phyloP scores from a whole-genome alignment of 768 basidiomycete species.

The Pulveroboletus frians region DNA sequence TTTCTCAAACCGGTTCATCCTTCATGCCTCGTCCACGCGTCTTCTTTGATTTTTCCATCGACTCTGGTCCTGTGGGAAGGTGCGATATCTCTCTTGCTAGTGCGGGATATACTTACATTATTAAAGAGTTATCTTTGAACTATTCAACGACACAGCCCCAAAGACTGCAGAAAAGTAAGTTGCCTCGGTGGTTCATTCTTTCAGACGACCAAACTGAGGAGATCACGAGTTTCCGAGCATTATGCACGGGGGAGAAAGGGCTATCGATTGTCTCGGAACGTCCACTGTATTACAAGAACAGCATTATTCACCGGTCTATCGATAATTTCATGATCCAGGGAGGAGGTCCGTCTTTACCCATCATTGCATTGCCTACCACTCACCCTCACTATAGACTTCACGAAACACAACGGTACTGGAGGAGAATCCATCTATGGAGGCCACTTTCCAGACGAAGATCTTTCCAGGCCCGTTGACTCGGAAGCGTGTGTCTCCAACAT shows the following conservation, averaged over 20 bases:
- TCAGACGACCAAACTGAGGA: conserved; percentile 8
- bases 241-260: conserved; percentile 86
- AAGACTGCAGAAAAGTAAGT: conserved; percentile 77
- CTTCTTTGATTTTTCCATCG: conserved; percentile 63
- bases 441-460: conserved; percentile 73
- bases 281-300: conserved; percentile 79
- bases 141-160: conserved; percentile 68
- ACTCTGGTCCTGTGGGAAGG: conserved; percentile 52
- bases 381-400: conserved; percentile 52
- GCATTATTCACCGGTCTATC: conserved; percentile 75
- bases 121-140: conserved; percentile 64
- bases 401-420: conserved; percentile 71
- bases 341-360: conserved; percentile 45
- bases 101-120: conserved; percentile 9
- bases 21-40: conserved; percentile 54
- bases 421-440: conserved; percentile 80
- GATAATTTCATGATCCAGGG: conserved; percentile 77
- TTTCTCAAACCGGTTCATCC: neutral
- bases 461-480: conserved; percentile 56
- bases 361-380: neutral
- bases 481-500: conserved; percentile 44
- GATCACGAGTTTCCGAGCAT: conserved; percentile 63
- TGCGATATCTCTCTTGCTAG: conserved; percentile 18
- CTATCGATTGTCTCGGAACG: conserved; percentile 55
- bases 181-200: neutral